phyloP scores from a whole-genome alignment of 2,329 filamentous ascomycete genomes.

The Hypoxylon sp. region DNA sequence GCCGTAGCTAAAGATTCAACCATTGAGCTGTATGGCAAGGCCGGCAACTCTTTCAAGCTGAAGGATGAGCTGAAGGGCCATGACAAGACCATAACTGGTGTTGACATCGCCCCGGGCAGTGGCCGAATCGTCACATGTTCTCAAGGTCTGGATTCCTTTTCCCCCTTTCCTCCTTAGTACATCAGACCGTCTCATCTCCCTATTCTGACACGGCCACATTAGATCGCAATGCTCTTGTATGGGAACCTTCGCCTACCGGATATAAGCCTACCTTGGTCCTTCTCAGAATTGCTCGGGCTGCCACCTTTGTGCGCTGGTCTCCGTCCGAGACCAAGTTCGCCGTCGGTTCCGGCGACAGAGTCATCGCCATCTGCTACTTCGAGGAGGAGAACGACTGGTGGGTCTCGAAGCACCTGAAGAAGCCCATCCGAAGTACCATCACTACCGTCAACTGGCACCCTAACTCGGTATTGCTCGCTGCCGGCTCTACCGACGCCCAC shows the following conservation, averaged over 20 bases:
- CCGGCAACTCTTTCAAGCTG: conserved; percentile 78
- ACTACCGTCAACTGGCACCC: conserved; percentile 96
- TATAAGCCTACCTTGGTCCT: conserved; percentile 98
- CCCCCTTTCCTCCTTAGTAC: neutral
- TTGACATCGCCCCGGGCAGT: conserved; percentile 90
- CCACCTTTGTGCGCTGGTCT: conserved; percentile 96
- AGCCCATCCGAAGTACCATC: conserved; percentile 96
- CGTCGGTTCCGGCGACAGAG: conserved; percentile 91
- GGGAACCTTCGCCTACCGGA: conserved; percentile 89
- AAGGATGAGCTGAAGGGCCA: conserved; percentile 95
- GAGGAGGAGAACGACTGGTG: conserved; percentile 99
- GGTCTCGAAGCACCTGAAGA: conserved; percentile 99
- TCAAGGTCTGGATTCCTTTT: conserved; percentile 67
- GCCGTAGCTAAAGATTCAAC: conserved; percentile 90
- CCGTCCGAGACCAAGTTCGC: conserved; percentile 97
- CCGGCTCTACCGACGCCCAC: conserved; percentile 96
- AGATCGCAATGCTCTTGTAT: conserved; percentile 98
- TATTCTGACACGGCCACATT: conserved; percentile 27
- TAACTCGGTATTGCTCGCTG: conserved; percentile 92
- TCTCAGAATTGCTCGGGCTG: conserved; percentile 94
- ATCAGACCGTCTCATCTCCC: neutral
- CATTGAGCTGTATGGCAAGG: conserved; percentile 84
- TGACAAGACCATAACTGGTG: conserved; percentile 95
- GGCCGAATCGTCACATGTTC: conserved; percentile 98
- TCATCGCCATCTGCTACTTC: conserved; percentile 98